Conservation (phyloP, 306 rosid genomes). For the Mimosa pudica region DNA sequence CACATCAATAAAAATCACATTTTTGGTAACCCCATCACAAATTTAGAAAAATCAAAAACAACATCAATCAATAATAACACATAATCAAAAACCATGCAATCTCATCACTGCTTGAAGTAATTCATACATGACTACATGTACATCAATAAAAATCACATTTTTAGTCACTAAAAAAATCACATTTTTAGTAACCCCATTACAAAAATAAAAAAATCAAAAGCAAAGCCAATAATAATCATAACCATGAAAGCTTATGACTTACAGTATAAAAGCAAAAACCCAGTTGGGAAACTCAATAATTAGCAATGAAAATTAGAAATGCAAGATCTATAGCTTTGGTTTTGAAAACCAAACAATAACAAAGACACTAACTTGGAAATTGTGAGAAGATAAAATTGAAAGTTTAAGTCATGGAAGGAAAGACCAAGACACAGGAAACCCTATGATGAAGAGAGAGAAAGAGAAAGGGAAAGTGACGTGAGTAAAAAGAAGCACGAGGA, state of each 20-base stretch:
- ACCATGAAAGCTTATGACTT: conserved; percentile 21
- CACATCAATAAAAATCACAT: conserved; percentile 28
- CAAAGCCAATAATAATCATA: conserved; percentile 7
- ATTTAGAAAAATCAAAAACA: neutral
- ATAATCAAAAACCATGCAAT: conserved; percentile 23
- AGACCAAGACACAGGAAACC: neutral
- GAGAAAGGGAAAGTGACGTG: conserved; percentile 11
- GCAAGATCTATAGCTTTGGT: conserved; percentile 24
- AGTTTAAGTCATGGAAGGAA: neutral
- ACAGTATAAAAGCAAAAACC: conserved; percentile 1
- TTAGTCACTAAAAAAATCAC: neutral
- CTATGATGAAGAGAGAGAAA: conserved; percentile 1
- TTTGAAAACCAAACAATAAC: conserved; percentile 35
- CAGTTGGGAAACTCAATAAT: neutral
- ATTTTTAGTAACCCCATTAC: neutral
- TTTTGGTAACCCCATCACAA: conserved; percentile 13
- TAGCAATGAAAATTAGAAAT: conserved; percentile 28
- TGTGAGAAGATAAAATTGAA: neutral
- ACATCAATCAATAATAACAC: conserved; percentile 14
- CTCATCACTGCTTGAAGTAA: conserved; percentile 21
- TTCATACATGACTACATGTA: conserved; percentile 15
- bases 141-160: conserved; percentile 25
- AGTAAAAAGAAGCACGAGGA: conserved; percentile 28
- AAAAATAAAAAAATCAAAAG: neutral
- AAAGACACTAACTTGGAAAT: conserved; percentile 27